Percentiles rank a stretch among this genome's conserved stretches.
Evolutionary conservation across 768 basidiomycete genomes (phyloP).

Genomic region (Xerocomus potaroensis): DNA sequence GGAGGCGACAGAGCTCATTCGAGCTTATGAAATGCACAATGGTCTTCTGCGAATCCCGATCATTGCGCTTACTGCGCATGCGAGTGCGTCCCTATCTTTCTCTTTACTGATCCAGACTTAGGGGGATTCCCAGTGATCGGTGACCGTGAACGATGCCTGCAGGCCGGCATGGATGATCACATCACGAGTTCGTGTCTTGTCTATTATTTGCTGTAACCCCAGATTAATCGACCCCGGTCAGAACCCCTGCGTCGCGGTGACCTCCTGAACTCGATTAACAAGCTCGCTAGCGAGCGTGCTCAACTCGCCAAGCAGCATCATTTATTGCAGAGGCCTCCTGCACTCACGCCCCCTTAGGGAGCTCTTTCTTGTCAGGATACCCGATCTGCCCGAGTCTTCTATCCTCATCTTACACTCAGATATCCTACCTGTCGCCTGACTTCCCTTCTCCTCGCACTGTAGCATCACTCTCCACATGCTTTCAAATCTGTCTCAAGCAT

Average conservation of each 20-base stretch:
- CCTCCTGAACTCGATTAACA: slow-evolving; percentile 76
- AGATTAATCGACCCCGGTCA: slow-evolving; percentile 22
- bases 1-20: slow-evolving; percentile 93
- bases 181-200: slow-evolving; percentile 60
- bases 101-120: slow-evolving; percentile 7
- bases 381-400: not conserved
- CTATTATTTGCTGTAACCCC: not conserved
- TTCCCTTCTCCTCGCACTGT: slow-evolving; percentile 10
- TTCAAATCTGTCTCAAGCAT: not conserved
- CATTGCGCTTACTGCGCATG: slow-evolving; percentile 95
- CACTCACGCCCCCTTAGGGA: slow-evolving; percentile 25
- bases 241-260: slow-evolving; percentile 79
- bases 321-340: slow-evolving; percentile 30
- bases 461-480: slow-evolving; percentile 9
- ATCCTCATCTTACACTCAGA: slow-evolving; percentile 4
- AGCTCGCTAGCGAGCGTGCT: slow-evolving; percentile 66
- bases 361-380: slow-evolving; percentile 1
- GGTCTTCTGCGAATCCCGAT: slow-evolving; percentile 78
- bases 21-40: slow-evolving; percentile 74
- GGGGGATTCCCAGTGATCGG: slow-evolving; percentile 67
- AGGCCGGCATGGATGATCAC: slow-evolving; percentile 81
- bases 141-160: slow-evolving; percentile 68
- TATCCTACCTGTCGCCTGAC: slow-evolving; percentile 10
- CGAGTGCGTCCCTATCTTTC: slow-evolving; percentile 55
- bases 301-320: slow-evolving; percentile 30